Evolutionary conservation across 805 yeast genomes (phyloP).

Genomic region (Metschnikowia continentalis): DNA sequence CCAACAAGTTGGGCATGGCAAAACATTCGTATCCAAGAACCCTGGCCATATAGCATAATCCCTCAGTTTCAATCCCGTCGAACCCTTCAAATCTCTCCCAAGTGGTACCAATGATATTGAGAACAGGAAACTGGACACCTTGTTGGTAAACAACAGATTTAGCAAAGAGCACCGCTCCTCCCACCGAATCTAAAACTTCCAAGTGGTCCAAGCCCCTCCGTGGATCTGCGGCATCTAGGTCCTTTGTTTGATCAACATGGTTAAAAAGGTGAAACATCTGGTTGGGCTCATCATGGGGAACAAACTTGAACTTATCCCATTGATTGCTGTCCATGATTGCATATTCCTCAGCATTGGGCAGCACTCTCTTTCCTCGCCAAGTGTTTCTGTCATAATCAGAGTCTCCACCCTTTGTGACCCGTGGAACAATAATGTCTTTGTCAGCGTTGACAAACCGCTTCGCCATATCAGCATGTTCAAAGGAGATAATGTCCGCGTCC

Average conservation of each 20-base stretch:
- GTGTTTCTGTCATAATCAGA: constrained; percentile 38
- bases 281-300: constrained; percentile 27
- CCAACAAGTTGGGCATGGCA: constrained; percentile 47
- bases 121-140: constrained; percentile 45
- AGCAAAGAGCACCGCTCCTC: constrained; percentile 47
- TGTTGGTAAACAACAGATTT: constrained; percentile 42
- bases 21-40: constrained; percentile 44
- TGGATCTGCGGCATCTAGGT: constrained; percentile 4
- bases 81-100: constrained; percentile 47
- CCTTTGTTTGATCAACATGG: constrained; percentile 15
- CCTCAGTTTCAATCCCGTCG: constrained; percentile 55
- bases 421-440: constrained; percentile 36
- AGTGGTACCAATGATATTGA: constrained; percentile 42
- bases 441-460: constrained; percentile 24
- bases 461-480: constrained; percentile 24
- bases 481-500: constrained; percentile 32
- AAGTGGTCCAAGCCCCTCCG: constrained; percentile 10
- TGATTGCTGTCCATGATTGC: constrained; percentile 11
- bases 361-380: constrained; percentile 37
- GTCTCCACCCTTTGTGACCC: constrained; percentile 24
- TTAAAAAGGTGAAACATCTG: constrained; percentile 27
- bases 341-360: constrained; percentile 21
- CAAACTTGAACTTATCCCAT: constrained; percentile 31
- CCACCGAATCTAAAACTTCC: constrained; percentile 44
- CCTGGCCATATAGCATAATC: constrained; percentile 46